phyloP scores from a whole-genome alignment of 345 rosid species.

The Dipteronia sinensis region DNA sequence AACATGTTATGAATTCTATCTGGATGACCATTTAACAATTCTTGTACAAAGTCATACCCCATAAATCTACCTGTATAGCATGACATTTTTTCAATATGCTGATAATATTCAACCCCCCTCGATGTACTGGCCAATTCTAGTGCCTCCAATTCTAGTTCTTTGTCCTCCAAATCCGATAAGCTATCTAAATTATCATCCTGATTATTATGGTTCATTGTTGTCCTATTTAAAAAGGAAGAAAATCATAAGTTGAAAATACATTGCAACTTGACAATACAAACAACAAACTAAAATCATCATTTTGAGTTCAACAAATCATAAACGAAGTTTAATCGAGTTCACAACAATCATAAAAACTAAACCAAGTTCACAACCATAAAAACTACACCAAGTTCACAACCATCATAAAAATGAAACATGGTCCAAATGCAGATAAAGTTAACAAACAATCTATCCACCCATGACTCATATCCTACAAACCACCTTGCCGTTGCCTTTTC shows the following conservation, averaged over 20 bases:
- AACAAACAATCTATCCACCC: background rate
- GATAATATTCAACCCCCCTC: too few relatives aligned
- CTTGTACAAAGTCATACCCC: background rate
- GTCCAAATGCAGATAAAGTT: background rate
- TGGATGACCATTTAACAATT: background rate
- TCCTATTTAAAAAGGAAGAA: background rate
- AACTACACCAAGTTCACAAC: too few relatives aligned
- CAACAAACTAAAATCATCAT: background rate
- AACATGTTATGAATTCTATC: background rate
- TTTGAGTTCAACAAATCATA: background rate
- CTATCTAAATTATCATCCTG: too few relatives aligned
- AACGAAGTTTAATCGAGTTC: background rate
- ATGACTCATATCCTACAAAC: background rate
- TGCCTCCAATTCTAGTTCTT: too few relatives aligned
- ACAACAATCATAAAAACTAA: background rate
- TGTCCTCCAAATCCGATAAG: too few relatives aligned
- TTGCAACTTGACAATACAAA: background rate
- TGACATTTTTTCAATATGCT: too few relatives aligned
- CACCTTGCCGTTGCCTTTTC: background rate
- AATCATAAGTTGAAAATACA: background rate
- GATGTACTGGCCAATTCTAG: too few relatives aligned
- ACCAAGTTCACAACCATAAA: background rate
- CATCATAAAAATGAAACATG: background rate
- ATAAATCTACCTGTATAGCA: too few relatives aligned
- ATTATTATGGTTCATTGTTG: too few relatives aligned